These are phyloP conservation scores for Diplotaxis tenuifolia DNA, from an alignment of 345 rosid genomes.

Conservation along the genomic window DNA sequence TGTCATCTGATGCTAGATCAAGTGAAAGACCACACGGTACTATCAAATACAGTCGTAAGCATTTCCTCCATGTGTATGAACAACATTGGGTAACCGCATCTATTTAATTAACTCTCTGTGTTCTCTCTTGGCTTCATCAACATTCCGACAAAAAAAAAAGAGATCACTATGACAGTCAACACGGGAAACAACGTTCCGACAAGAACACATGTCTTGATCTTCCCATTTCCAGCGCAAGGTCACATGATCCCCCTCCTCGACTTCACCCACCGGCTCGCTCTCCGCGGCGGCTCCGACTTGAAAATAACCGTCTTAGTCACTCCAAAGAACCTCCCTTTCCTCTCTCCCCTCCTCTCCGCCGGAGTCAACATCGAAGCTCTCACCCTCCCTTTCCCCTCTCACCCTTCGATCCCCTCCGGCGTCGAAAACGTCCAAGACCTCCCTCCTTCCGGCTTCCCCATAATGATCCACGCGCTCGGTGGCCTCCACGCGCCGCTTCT, in stretches of 20 bases:
- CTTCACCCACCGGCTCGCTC: constrained; percentile 38
- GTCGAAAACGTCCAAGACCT: constrained; percentile 43
- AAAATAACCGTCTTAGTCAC: constrained; percentile 42
- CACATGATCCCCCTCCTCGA: constrained; percentile 47
- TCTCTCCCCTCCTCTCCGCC: constrained; percentile 35
- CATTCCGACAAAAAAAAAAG: not conserved
- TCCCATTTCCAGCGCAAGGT: constrained; percentile 54
- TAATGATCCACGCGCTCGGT: constrained; percentile 40
- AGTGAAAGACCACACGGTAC: constrained; percentile 19
- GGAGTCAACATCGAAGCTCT: constrained; percentile 33
- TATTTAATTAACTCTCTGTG: constrained; percentile 7
- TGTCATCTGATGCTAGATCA: not conserved
- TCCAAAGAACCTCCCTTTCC: constrained; percentile 40
- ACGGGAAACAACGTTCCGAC: not conserved
- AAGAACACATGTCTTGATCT: constrained; percentile 33
- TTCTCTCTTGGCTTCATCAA: not conserved
- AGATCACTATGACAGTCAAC: constrained; percentile 13
- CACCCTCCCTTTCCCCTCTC: constrained; percentile 47
- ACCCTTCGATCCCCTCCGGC: constrained; percentile 42
- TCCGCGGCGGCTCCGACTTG: constrained; percentile 25
- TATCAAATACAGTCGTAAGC: constrained; percentile 17
- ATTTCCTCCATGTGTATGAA: constrained; percentile 15
- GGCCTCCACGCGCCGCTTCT: constrained; percentile 46
- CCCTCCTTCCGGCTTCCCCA: constrained; percentile 17
- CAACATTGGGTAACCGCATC: constrained; percentile 2